Conservation (phyloP, 1,284 basidiomycete species). For the Violaceomyces palustris region DNA sequence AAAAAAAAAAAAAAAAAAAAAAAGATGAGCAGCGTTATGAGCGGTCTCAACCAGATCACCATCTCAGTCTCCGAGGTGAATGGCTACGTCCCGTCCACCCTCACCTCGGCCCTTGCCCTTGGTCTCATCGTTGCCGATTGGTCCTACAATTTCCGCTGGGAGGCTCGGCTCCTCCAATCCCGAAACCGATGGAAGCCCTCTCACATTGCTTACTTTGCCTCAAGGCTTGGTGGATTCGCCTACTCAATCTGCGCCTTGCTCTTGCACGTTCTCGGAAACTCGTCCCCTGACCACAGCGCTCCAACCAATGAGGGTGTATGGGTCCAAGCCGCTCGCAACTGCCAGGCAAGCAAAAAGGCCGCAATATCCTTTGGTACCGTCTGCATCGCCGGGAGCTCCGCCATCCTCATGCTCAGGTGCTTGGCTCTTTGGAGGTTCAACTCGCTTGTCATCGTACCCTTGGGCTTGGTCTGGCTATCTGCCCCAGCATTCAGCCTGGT, state of each 20-base stretch:
- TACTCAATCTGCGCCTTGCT: conserved; percentile 17
- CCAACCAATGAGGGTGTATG: too few relatives aligned
- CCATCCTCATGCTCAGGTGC: conserved; percentile 23
- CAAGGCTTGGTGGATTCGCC: conserved; percentile 22
- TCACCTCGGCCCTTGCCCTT: conserved; percentile 23
- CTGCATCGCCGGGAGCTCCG: conserved; percentile 25
- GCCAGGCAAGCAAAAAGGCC: conserved; percentile 15
- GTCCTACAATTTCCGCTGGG: conserved; percentile 28
- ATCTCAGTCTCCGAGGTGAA: too few relatives aligned
- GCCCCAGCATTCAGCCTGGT: conserved; percentile 23
- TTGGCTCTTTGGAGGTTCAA: conserved; percentile 27
- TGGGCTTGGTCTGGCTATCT: conserved; percentile 21
- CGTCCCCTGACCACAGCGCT: too few relatives aligned
- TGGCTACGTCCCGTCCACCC: conserved; percentile 14
- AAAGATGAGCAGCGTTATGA: too few relatives aligned
- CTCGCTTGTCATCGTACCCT: conserved; percentile 10
- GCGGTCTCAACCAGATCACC: too few relatives aligned
- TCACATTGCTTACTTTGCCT: conserved; percentile 31
- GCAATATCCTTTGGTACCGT: conserved; percentile 20
- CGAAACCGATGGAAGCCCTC: conserved; percentile 30
- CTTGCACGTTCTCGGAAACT: conserved; percentile 16
- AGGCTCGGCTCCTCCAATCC: conserved; percentile 17
- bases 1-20: too few relatives aligned
- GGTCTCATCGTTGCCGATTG: conserved; percentile 28
- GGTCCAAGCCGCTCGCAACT: conserved; percentile 11